These are phyloP conservation scores for Acacia pycnantha DNA, from an alignment of 331 rosid genomes.

Conservation along the genomic window DNA sequence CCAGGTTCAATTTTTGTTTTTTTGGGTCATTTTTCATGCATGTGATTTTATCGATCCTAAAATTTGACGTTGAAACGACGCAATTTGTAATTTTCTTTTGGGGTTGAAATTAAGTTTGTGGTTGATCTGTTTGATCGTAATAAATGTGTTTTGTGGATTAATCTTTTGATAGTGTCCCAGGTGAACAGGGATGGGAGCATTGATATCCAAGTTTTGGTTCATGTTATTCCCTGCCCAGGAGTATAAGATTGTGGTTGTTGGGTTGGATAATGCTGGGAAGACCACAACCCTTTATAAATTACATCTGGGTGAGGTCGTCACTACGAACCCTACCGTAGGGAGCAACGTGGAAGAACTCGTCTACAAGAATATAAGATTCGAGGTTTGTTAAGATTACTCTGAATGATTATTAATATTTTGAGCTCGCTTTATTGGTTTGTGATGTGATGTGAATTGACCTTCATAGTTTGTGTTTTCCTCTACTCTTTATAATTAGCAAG, in stretches of 20 bases:
- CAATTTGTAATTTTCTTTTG: constrained; percentile 2
- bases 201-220: constrained; percentile 82
- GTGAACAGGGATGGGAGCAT: constrained; percentile 68
- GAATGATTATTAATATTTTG: not conserved
- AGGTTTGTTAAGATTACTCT: constrained; percentile 44
- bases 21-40: not conserved
- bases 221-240: constrained; percentile 93
- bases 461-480: not conserved
- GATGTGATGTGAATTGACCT: not conserved
- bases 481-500: not conserved
- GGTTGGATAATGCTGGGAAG: constrained; percentile 94
- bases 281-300: constrained; percentile 95
- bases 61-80: not conserved
- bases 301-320: constrained; percentile 97
- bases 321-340: constrained; percentile 95
- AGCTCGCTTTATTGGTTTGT: constrained; percentile 16
- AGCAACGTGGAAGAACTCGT: constrained; percentile 98
- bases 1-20: constrained; percentile 14
- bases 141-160: not conserved
- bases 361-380: constrained; percentile 94
- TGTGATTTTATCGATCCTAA: constrained; percentile 19
- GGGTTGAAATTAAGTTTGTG: not conserved
- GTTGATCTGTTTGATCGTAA: not conserved
- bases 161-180: constrained; percentile 10
- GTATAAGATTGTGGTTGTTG: constrained; percentile 92